Evolutionary conservation across 139 green algal genomes (phyloP).

Genomic region (Chlamydomonas schloesseri): DNA sequence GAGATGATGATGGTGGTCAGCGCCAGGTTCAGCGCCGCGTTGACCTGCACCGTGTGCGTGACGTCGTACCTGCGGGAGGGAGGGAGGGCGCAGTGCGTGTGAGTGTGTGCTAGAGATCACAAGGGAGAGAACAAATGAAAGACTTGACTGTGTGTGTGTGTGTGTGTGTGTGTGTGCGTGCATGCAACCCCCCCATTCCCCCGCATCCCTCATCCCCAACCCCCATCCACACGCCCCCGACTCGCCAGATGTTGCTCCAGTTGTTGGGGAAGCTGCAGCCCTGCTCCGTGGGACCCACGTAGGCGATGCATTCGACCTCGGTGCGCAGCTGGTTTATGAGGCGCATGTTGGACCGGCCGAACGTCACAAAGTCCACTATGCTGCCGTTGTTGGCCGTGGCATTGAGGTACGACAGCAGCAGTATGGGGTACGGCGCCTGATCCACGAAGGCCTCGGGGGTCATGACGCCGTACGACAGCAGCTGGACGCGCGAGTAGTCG

Average conservation of each 20-base stretch:
- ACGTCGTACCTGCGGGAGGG: conserved; percentile 46
- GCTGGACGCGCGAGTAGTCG: conserved; percentile 32
- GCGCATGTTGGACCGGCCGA: background rate
- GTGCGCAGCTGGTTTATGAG: background rate
- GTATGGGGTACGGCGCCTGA: conserved; percentile 2
- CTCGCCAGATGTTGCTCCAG: conserved; percentile 5
- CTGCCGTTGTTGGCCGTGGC: background rate
- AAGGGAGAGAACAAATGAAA: no score
- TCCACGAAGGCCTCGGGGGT: background rate
- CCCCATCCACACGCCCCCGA: background rate
- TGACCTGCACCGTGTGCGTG: background rate
- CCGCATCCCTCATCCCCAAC: no score
- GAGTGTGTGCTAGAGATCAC: no score
- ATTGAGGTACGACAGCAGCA: background rate
- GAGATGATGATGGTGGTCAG: conserved; percentile 29
- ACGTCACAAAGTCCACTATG: background rate
- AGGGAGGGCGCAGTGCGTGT: no score
- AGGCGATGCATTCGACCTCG: background rate
- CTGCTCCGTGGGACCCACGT: background rate
- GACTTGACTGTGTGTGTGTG: no score
- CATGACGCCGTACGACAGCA: conserved; percentile 35
- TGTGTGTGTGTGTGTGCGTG: no score
- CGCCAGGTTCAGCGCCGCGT: conserved; percentile 9
- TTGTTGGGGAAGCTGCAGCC: background rate
- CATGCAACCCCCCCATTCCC: no score